phyloP scores from a whole-genome alignment of 768 basidiomycete genomes.

The Amanita jacksonii region DNA sequence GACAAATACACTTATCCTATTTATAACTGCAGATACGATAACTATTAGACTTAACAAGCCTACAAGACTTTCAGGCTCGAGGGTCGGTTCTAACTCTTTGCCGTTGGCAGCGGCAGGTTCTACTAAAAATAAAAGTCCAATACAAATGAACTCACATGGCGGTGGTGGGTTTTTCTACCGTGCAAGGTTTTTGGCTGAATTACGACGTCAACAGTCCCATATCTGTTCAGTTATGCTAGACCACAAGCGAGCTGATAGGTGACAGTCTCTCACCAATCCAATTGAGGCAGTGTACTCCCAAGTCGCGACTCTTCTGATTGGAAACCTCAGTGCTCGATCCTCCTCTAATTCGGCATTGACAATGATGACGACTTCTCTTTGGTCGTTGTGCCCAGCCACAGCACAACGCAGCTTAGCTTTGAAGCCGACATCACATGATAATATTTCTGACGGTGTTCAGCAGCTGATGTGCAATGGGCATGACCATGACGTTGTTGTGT shows the following conservation, averaged over 20 bases:
- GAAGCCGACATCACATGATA: too few relatives aligned
- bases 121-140: constrained; percentile 42
- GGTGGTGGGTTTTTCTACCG: constrained; percentile 47
- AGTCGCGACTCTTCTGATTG: too few relatives aligned
- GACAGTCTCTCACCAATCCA: too few relatives aligned
- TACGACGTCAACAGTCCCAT: constrained; percentile 48
- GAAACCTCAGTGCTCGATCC: neutral
- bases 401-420: constrained; percentile 38
- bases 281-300: too few relatives aligned
- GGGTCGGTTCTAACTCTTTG: constrained; percentile 25
- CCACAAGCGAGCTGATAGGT: too few relatives aligned
- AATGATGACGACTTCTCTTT: constrained; percentile 33
- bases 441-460: too few relatives aligned
- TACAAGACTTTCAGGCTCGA: constrained; percentile 14
- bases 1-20: constrained; percentile 1
- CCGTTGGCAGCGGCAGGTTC: constrained; percentile 42
- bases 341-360: constrained; percentile 27
- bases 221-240: too few relatives aligned
- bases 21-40: too few relatives aligned
- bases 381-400: constrained; percentile 37
- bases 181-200: constrained; percentile 52
- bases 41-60: neutral
- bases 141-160: constrained; percentile 41
- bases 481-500: neutral
- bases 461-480: too few relatives aligned